Base-by-base conservation (phyloP, 2,329 filamentous ascomycete species). In the Fusarium coffeatum region DNA sequence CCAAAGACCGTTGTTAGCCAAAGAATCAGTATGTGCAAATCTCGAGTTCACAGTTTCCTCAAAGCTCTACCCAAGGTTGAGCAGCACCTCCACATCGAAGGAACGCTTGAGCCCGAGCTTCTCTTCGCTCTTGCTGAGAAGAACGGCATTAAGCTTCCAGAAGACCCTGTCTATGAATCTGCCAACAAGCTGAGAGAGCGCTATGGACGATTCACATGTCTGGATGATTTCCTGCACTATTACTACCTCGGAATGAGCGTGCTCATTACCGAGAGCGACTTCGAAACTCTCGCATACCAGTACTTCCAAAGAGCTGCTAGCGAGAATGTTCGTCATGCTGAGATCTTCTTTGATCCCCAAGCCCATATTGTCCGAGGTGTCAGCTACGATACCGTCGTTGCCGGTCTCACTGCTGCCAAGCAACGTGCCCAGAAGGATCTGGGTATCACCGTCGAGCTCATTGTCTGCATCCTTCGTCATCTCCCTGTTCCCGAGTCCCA, bases 281-380 rank as follows among this genome's bases (percentile, higher is more conserved):
- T 92, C 74, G 90, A 92, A 76, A 87, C 86, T 55, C 84, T 95
- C 13, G 91, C 90, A 8, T 92, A 88, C 83, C 86, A 87, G 66
- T 94, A 94, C 80, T 91, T 94, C 77, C 75, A 83, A 32, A 87
- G 85, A 61, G 92, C 90, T 4, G 84, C 88, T 32, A 80, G 80
- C 3, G 88, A 93, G 66, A 88, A 88, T 40, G 89, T 94, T 3
- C 84, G 87, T 50, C 92, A 94, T 75, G 90, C 90, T 16, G 92
- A 94, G 78, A 85, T 93, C 69, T 94, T 93, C 81, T 94, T 94
- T 80, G 92, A 94, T 77, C 92, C 92, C 3, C 92, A 94, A 78
- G 91, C 90, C 2, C 92, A 94, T 78, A 86, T 88, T 7, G 81
- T 80, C 15, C 86, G 91, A 20, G 89, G 89, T 8, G 80, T 94